Percentiles rank a stretch among this genome's conserved stretches.
Evolutionary conservation across 345 rosid genomes (phyloP).

Genomic region (Boechera stricta): DNA sequence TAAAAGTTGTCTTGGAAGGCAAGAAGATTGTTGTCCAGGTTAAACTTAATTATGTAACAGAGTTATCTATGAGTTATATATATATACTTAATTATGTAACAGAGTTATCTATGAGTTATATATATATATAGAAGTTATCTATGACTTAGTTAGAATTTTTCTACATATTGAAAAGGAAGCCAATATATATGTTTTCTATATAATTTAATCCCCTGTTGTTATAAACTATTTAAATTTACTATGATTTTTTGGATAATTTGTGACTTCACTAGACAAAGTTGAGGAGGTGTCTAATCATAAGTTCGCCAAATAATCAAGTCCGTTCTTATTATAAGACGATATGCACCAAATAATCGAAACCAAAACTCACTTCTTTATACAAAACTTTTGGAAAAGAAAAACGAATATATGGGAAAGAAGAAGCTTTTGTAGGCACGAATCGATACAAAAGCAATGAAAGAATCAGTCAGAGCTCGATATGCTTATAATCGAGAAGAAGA

Average conservation of each 20-base stretch:
- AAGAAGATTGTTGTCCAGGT: slow-evolving; percentile 23
- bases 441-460: slow-evolving; percentile 36
- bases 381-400: slow-evolving; percentile 31
- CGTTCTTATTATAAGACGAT: background rate
- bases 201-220: background rate
- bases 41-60: background rate
- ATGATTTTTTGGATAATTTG: background rate
- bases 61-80: background rate
- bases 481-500: slow-evolving; percentile 29
- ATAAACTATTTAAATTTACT: slow-evolving; percentile 1
- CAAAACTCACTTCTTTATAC: slow-evolving; percentile 30
- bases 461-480: slow-evolving; percentile 35
- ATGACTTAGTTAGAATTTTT: too few species aligned
- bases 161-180: too few species aligned
- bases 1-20: background rate
- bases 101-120: background rate
- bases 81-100: background rate
- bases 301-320: background rate
- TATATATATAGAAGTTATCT: too few species aligned
- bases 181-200: too few species aligned
- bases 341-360: slow-evolving; percentile 28
- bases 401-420: slow-evolving; percentile 43
- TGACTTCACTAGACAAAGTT: background rate
- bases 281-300: slow-evolving; percentile 8
- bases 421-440: slow-evolving; percentile 40